Conservation (phyloP, 192 early-diverging fungal genomes). For the Mortierella alpina region DNA sequence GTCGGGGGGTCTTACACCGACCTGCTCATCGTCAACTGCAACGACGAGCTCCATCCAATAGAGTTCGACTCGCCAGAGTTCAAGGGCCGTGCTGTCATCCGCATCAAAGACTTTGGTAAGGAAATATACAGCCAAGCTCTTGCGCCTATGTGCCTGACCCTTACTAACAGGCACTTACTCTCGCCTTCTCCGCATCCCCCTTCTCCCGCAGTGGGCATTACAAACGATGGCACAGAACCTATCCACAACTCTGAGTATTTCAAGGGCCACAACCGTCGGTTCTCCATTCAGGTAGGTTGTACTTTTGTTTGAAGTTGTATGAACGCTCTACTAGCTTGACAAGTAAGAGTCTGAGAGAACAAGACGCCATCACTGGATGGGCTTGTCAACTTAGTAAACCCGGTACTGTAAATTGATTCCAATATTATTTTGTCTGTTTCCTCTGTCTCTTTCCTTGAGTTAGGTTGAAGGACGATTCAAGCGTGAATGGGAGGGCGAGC, state of each 20-base stretch:
- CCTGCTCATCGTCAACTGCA: constrained; percentile 40
- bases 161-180: too few species aligned
- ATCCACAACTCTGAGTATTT: constrained; percentile 47
- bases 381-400: background rate
- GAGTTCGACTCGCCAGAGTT: constrained; percentile 52
- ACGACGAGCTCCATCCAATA: constrained; percentile 48
- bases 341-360: background rate
- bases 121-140: background rate
- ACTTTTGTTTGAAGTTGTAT: background rate
- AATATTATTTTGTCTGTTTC: background rate
- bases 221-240: constrained; percentile 46
- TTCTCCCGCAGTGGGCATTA: constrained; percentile 24
- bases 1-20: constrained; percentile 51
- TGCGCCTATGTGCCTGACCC: too few species aligned
- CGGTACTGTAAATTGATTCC: background rate
- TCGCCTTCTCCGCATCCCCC: too few species aligned
- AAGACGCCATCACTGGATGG: background rate
- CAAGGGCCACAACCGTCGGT: constrained; percentile 50
- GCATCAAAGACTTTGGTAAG: constrained; percentile 56
- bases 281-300: constrained; percentile 48
- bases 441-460: background rate
- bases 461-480: constrained; percentile 51
- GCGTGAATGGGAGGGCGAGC: constrained; percentile 37
- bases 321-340: too few species aligned
- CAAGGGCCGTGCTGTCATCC: constrained; percentile 46